Percentiles rank a stretch among this genome's conserved stretches.
These are phyloP conservation scores for Geranomyces michiganensis DNA, from an alignment of 192 early-diverging fungal genomes.

Conservation along the genomic window DNA sequence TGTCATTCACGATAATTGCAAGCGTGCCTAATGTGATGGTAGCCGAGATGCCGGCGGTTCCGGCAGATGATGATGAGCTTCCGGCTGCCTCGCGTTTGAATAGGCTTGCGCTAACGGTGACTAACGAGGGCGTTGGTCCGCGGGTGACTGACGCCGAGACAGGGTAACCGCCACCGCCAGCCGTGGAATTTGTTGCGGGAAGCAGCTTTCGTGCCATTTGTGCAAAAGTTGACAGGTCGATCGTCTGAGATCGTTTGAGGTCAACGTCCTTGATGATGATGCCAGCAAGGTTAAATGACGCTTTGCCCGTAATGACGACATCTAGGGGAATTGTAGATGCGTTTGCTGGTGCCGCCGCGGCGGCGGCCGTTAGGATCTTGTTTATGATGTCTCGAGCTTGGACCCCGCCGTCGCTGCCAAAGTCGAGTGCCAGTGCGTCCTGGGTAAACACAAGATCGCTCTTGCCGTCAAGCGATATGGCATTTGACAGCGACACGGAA, in stretches of 20 bases:
- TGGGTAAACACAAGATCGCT: constrained; percentile 13
- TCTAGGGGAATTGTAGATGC: neutral
- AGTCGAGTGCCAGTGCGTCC: constrained; percentile 7
- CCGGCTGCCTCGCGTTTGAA: neutral
- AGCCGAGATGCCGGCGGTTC: constrained; percentile 1
- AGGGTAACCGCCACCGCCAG: neutral
- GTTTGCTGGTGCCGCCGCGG: neutral
- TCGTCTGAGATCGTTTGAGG: constrained; percentile 13
- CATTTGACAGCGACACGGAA: constrained; percentile 7
- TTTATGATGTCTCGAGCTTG: neutral
- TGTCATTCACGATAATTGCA: neutral
- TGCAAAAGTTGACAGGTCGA: neutral
- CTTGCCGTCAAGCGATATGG: constrained; percentile 20
- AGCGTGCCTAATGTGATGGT: constrained; percentile 4
- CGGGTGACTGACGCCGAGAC: constrained; percentile 4
- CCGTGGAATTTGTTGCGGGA: too few species aligned
- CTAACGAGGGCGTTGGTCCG: neutral
- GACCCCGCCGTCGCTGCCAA: neutral
- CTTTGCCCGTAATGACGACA: constrained; percentile 17
- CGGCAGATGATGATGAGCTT: too few species aligned
- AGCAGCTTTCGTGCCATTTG: neutral
- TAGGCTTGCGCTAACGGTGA: neutral
- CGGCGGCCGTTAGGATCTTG: neutral
- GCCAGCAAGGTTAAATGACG: constrained; percentile 17
- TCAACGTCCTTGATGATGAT: constrained; percentile 23